These are phyloP conservation scores for Debaryomyces subglobosus DNA, from an alignment of 1,139 yeast genomes.

Conservation along the genomic window DNA sequence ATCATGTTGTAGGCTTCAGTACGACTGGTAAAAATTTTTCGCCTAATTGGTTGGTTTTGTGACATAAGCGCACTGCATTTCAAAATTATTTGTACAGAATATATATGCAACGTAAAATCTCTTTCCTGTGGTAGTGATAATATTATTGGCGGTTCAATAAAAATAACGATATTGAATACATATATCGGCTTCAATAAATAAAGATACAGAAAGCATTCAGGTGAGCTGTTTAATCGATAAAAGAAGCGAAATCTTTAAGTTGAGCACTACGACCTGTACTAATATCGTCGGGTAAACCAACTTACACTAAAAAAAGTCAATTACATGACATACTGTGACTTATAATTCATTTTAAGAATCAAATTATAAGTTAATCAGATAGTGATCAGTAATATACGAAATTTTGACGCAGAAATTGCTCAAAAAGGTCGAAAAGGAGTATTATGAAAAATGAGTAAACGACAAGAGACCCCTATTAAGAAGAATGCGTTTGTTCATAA, in stretches of 20 bases:
- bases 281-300: not conserved
- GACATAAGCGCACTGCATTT: conserved; percentile 5
- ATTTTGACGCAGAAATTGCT: not conserved
- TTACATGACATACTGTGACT: not conserved
- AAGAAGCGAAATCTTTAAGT: not conserved
- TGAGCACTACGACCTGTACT: not conserved
- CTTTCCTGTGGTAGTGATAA: not conserved
- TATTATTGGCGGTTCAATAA: not conserved
- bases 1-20: not conserved
- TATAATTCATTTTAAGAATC: not conserved
- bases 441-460: conserved; percentile 22
- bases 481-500: conserved; percentile 69
- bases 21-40: conserved; percentile 5
- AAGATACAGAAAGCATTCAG: not conserved
- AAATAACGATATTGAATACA: not conserved
- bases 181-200: not conserved
- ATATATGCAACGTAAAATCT: conserved; percentile 2
- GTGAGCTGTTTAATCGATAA: not conserved
- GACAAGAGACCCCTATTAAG: conserved; percentile 38
- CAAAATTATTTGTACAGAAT: not conserved
- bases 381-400: not conserved
- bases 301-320: not conserved
- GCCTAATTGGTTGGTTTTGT: not conserved
- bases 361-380: not conserved
- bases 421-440: not conserved